Base-by-base conservation (phyloP, 2,329 filamentous ascomycete species). In the Huntiella bhutanensis region DNA sequence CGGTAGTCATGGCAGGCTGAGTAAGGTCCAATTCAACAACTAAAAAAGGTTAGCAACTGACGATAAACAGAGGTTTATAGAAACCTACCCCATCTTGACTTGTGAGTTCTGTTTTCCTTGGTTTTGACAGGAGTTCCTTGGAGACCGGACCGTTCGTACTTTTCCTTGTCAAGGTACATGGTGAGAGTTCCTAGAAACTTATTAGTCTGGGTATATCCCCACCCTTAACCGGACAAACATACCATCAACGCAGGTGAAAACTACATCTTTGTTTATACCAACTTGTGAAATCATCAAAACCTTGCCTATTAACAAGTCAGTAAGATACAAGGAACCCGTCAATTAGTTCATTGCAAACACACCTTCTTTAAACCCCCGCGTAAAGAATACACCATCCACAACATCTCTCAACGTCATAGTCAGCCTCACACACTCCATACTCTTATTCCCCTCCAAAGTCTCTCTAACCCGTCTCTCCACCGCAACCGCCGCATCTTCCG, bases 241-340 rank as follows among this genome's bases (percentile, higher is more conserved):
- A 73, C 85, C 86, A 53, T 84, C 71, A 48, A 64, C 68, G 1
- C 96, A 62, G 0, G 72, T 72, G 57, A 84, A 88, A 2, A 80
- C 67, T 54, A 82, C 82, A 55, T 87, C 80, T 2, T 78, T 68
- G 2, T 75, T 77, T 5, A 71, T 65, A 32, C 71, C 71, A 10
- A 85, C 86, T 59, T 87, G 74, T 0, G 87, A 94, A 2, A 94
- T 69, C 80, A 96, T 83, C 53, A 83, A 60, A 42, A 92, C 22
- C 6, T 28, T 28, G 22, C 22, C 22, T 28, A 28, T 10, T 28
- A 28, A 28, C 22, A 4, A 28, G 7, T 28, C 22, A 28, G 22
- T 28, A 28, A 28, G 22, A 5, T 28, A 28, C 22, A 28, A 28
- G 38, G 7, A 43, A 33, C 4, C 6, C 17, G 13, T 2, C n/a